A percentile compares a stretch with the other conserved stretches of the same genome.
Evolutionary conservation across 169 alveolate species (phyloP).

Genomic region (Plasmodium gonderi): DNA sequence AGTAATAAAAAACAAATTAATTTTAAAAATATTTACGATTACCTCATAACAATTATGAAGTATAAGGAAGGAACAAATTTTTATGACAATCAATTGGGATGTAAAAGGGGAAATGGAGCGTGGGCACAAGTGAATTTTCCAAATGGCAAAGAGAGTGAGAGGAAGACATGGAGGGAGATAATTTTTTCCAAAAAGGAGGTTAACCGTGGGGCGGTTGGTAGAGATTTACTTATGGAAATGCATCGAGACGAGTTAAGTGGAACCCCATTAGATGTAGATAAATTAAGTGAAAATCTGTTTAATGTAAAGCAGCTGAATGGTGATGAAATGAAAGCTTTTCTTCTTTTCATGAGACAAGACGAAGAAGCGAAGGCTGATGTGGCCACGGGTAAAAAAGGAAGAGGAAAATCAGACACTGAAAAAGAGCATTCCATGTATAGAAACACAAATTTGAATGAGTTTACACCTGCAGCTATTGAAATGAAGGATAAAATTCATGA

Average conservation of each 20-base stretch:
- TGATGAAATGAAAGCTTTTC: neutral
- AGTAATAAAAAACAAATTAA: conserved; percentile 32
- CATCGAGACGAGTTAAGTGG: neutral
- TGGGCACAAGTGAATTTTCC: neutral
- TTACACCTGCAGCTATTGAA: conserved; percentile 48
- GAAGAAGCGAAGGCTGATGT: neutral
- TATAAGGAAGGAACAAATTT: conserved; percentile 23
- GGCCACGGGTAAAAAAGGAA: neutral
- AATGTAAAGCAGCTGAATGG: too few relatives aligned
- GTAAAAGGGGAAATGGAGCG: neutral
- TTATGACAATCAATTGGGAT: conserved; percentile 8
- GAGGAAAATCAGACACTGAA: neutral
- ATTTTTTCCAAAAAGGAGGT: neutral
- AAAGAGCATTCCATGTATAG: neutral
- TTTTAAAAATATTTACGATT: conserved; percentile 41
- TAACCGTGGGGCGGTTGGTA: neutral
- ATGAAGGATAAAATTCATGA: conserved; percentile 52
- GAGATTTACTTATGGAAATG: neutral
- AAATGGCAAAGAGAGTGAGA: neutral
- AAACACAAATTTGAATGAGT: neutral
- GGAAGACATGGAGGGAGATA: neutral
- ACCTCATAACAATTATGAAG: conserved; percentile 20
- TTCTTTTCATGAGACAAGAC: neutral
- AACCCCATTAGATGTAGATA: too few relatives aligned
- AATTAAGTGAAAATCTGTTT: too few relatives aligned